phyloP scores from a whole-genome alignment of 2,329 filamentous ascomycete species.

The Trichoderma harzianum region DNA sequence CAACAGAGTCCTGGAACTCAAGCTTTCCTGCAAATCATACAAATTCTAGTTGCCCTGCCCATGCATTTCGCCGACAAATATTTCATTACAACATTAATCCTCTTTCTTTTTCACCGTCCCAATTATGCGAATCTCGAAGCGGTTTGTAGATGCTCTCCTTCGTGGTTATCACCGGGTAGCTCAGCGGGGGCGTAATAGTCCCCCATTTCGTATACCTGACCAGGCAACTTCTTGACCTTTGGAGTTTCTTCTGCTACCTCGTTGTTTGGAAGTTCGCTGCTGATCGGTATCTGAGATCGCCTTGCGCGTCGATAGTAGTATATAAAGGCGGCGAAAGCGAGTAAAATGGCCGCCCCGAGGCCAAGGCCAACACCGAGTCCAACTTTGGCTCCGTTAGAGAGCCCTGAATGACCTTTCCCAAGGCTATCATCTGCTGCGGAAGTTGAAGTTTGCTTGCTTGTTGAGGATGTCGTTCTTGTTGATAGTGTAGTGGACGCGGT shows the following conservation, averaged over 20 bases:
- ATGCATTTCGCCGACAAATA: not conserved
- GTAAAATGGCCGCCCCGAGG: constrained; percentile 12
- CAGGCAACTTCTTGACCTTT: not conserved
- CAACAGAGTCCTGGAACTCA: not conserved
- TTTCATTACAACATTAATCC: not conserved
- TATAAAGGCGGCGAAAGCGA: constrained; percentile 7
- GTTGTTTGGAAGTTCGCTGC: not conserved
- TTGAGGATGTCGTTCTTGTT: not conserved
- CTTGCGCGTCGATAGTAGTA: constrained; percentile 15
- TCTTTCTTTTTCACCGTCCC: not conserved
- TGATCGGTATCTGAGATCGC: not conserved
- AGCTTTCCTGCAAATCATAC: not conserved
- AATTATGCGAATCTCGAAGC: not conserved
- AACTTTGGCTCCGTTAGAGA: constrained; percentile 22
- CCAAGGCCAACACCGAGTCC: constrained; percentile 21
- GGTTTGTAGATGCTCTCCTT: not conserved
- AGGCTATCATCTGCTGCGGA: not conserved
- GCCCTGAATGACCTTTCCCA: not conserved
- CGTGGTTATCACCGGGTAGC: not conserved
- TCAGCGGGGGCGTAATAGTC: not conserved
- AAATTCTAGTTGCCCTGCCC: not conserved
- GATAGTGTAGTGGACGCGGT: not conserved
- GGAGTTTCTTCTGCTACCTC: not conserved
- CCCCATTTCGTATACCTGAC: constrained; percentile 7
- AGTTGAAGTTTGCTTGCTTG: not conserved